Percentiles rank a stretch among this genome's conserved stretches.
phyloP scores from a whole-genome alignment of 192 early-diverging fungal species.

The Podila clonocystis region DNA sequence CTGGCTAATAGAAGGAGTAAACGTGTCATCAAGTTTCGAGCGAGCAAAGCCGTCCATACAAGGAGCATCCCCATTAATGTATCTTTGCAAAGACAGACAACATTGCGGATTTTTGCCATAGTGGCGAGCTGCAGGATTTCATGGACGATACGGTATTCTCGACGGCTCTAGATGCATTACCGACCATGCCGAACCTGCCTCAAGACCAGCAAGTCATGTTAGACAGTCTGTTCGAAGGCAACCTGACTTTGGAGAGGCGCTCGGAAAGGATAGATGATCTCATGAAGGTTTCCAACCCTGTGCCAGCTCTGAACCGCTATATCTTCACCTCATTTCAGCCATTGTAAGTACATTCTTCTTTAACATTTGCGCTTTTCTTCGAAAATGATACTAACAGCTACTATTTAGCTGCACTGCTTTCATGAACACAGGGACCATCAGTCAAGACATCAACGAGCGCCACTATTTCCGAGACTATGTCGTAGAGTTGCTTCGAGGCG shows the following conservation, averaged over 20 bases:
- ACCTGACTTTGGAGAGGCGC: neutral
- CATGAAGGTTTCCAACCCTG: conserved; percentile 22
- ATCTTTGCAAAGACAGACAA: conserved; percentile 18
- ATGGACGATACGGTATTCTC: conserved; percentile 9
- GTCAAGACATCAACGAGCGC: conserved; percentile 17
- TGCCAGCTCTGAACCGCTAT: conserved; percentile 26
- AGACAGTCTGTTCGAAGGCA: conserved; percentile 10
- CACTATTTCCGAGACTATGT: conserved; percentile 28
- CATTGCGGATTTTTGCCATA: conserved; percentile 23
- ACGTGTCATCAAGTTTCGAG: too few species aligned
- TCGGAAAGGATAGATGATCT: conserved; percentile 27
- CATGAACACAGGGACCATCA: conserved; percentile 8
- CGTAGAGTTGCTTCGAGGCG: conserved; percentile 27
- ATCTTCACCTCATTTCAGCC: conserved; percentile 22
- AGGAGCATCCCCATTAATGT: too few species aligned
- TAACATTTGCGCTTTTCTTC: neutral
- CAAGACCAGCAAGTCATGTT: conserved; percentile 11
- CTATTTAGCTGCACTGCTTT: conserved; percentile 13
- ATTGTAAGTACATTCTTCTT: conserved; percentile 4
- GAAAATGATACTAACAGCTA: neutral
- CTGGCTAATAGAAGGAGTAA: too few species aligned
- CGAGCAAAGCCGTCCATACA: too few species aligned
- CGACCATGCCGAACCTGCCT: conserved; percentile 10
- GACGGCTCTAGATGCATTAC: neutral
- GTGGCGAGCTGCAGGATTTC: conserved; percentile 16